Base-by-base conservation (phyloP, 306 rosid species). In the Boehmeria nivea region DNA sequence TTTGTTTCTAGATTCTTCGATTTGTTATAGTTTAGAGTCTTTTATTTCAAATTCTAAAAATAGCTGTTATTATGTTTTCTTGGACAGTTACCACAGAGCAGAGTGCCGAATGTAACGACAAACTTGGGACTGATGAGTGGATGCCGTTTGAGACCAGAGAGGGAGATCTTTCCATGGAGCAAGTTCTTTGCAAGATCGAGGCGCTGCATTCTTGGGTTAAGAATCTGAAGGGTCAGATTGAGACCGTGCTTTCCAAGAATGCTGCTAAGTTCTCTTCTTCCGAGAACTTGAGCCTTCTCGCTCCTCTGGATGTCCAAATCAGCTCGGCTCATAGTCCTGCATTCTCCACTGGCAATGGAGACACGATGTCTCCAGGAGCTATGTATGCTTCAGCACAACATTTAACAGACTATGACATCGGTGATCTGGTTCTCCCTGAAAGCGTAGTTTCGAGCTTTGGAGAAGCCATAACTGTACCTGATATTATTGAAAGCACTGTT, bases 401-500 rank as follows among this genome's bases (percentile, higher is more conserved):
- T 56, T 60, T 56, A 21, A 63, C 79, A 3, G 89, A 84, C 51
- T 82, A 64, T 65, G 94, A 82, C 51, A 65, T 75, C 23, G 91
- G 72, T 14, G 96, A 84, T 67, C 64, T 84, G 20, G 81, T 66
- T 45, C 56, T 80, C 71, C 91, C 80, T 52, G 91, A 69, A 72
- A 78, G 87, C 66, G 80, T 72, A 23, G 81, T 79, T 64, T 86
- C 88, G 34, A 86, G 95, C 69, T 84, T 56, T 54, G 91, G 81
- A 76, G 91, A 78, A 67, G 89, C 76, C 40, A 33, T 80, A 12
- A 45, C 63, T 59, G 70, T 82, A 72, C 91, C 95, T 33, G 98
- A 90, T 69, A 82, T 87, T 61, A 80, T 80, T 51, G 95, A 87
- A 76, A 87, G 93, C 86, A 82, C 86, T 6, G 86, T 78, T 24